Evolutionary conservation across 164 flowering plant genomes (phyloP), one percentile per base, ranked within the genome.

Genomic region (Magnolia changhungtana): DNA sequence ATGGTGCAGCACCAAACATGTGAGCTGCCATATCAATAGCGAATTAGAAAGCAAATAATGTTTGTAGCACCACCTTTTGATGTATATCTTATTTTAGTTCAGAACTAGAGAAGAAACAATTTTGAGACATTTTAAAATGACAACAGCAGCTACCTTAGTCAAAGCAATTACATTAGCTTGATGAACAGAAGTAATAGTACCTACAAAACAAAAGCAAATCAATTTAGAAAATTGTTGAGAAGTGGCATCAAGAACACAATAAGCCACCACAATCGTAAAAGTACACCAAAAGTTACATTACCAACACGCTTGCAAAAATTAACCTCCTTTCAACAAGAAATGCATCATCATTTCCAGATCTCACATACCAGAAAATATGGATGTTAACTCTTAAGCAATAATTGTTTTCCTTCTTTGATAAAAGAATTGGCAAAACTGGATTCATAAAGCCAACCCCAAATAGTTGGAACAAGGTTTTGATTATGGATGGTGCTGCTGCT

Each of bases 1-100:
- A 78, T 78, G 84, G 63, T 92, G 88, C 69, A 96, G 82, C 84
- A 93, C 85, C 78, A 96, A 87, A 88, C 99, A 96, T 74, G 89
- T 90, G 68, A 96, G 85, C 99, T 96, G 97, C 75, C 82, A 87
- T 78, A 85, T 11, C 72, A 66, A 80, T 24, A 71, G 55, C 18
- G 64, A 58, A 76, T 74, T 52, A 80, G 80, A 72, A 77, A 29
- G 29, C 7, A 21, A 24, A 10, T 27, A 21, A 50, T 7, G 11
- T 70, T 11, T 37, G 50, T 16, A 37, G 50, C n/a, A 68, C 13
- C 71, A 68, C 8, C n/a, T 68, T 27, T 24, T 20, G 50, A 68
- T 68, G 71, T 13, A 68, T 24, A 14, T 68, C 18, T 14, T 68
- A 1, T 27, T 68, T 11, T 16, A 14, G 2, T 68, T 31, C 29